Evolutionary conservation across 257 asterid species (phyloP).

Genomic region (Euphrasia confusa): DNA sequence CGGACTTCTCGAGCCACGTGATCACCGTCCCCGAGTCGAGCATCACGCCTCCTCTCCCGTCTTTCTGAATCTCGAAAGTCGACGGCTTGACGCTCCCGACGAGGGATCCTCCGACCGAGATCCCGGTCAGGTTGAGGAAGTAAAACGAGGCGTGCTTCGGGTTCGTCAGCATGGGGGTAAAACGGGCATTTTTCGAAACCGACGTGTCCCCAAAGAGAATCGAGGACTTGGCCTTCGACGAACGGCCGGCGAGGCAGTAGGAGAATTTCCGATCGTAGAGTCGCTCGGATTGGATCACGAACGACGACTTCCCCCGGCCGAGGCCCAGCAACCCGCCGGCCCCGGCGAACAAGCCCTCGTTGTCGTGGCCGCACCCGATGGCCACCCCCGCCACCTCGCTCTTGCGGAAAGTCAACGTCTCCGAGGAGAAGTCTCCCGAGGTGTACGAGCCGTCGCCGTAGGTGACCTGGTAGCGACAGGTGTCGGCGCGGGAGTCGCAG

Average conservation of each 20-base stretch:
- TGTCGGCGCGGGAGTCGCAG: slow-evolving; percentile 57
- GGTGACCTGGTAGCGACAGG: slow-evolving; percentile 73
- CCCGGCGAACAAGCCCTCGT: slow-evolving; percentile 77
- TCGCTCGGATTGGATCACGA: slow-evolving; percentile 58
- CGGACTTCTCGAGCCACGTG: slow-evolving; percentile 70
- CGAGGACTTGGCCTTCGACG: slow-evolving; percentile 55
- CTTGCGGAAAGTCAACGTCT: slow-evolving; percentile 71
- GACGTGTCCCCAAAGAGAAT: slow-evolving; percentile 65
- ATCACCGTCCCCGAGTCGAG: slow-evolving; percentile 90
- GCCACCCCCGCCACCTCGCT: slow-evolving; percentile 41
- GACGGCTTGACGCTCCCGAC: slow-evolving; percentile 47
- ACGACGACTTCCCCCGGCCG: slow-evolving; percentile 74
- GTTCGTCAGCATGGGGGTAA: slow-evolving; percentile 47
- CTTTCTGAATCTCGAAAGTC: slow-evolving; percentile 51
- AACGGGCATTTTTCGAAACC: slow-evolving; percentile 49
- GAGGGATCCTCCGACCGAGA: slow-evolving; percentile 72
- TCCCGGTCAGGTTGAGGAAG: slow-evolving; percentile 61
- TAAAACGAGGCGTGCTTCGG: slow-evolving; percentile 31
- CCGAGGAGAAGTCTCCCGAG: slow-evolving; percentile 77
- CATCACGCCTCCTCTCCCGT: slow-evolving; percentile 66
- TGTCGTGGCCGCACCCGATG: slow-evolving; percentile 87
- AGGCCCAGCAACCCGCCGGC: slow-evolving; percentile 86
- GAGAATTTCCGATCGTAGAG: slow-evolving; percentile 66
- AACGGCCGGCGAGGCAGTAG: slow-evolving; percentile 74
- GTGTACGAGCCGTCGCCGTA: slow-evolving; percentile 92